Base-by-base conservation (phyloP, 2,329 filamentous ascomycete genomes). In the Xylariaceae sp. region DNA sequence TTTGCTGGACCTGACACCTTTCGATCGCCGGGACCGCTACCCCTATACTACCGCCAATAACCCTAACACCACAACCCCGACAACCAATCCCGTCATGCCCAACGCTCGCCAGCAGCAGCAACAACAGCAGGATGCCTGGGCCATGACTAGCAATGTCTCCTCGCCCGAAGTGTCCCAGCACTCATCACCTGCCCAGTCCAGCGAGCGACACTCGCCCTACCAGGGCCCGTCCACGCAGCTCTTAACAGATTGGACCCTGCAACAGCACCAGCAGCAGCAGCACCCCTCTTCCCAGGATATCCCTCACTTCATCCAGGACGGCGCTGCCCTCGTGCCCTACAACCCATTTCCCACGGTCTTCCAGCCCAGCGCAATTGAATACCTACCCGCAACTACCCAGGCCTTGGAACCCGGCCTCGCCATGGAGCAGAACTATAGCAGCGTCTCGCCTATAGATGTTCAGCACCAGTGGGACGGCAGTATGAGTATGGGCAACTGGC, bases 401-500 rank as follows among this genome's bases (percentile, higher is more conserved):
- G 76, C 79, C 25, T 71, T 88, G 49, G 81, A 82, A 52, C 70
- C 80, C 14, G 73, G 83, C 53, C 65, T 82, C 27, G 69, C 73
- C 46, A 72, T 89, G 58, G 83, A 86, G 48, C 75, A 79, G 27
- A 69, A 80, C 4, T 90, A 86, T 67, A 70, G 65, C 57, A 67
- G 69, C 48, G 74, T 84, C 63, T 73, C 77, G 23, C 71, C 77
- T 35, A 74, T 81, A 55, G 75, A 79, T 45, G 65, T 72, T n/a
- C 80, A 72, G 62, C 61, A 57, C 58, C 70, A 45, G 63, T 88
- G 73, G 83, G 80, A 69, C 21, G 45, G 42, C 22, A 66, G 65
- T 39, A 66, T 77, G 51, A 78, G 82, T 53, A 82, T 86, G 70
- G 80, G 84, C 40, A 84, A 86, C 55, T 90, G 85, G 82, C 83